A percentile compares a stretch with the other conserved stretches of the same genome.
Conservation (phyloP, 805 yeast genomes). For the Starmera caribaea region DNA sequence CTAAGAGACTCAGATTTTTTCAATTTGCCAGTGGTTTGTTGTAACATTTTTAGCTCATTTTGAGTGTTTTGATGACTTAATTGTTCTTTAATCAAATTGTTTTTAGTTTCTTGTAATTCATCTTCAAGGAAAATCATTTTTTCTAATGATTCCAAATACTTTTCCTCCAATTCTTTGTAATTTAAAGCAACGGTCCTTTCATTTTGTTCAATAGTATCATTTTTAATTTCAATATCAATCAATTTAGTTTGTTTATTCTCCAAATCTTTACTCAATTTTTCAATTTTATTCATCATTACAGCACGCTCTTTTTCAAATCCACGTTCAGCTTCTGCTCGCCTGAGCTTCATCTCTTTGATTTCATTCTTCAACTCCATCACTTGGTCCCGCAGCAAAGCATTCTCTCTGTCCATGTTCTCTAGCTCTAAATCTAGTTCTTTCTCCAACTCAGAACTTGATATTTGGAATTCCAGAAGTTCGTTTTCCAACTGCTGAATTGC, state of each 20-base stretch:
- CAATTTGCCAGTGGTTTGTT: slow-evolving; percentile 3
- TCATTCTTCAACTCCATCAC: slow-evolving; percentile 15
- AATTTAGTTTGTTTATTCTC: slow-evolving; percentile 21
- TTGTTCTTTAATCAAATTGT: slow-evolving; percentile 16
- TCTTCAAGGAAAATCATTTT: slow-evolving; percentile 28
- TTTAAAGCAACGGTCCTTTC: slow-evolving; percentile 26
- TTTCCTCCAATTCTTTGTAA: slow-evolving; percentile 24
- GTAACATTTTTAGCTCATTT: slow-evolving; percentile 14
- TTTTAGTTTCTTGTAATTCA: slow-evolving; percentile 23
- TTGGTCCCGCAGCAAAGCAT: slow-evolving; percentile 11
- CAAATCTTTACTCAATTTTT: slow-evolving; percentile 20
- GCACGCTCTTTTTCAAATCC: slow-evolving; percentile 15
- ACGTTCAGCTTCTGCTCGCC: slow-evolving; percentile 18
- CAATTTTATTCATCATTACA: slow-evolving; percentile 12
- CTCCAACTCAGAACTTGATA: slow-evolving; percentile 34
- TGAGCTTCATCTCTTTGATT: slow-evolving; percentile 16
- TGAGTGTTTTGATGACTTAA: slow-evolving; percentile 18
- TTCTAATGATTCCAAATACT: slow-evolving; percentile 27
- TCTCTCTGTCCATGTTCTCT: slow-evolving; percentile 22
- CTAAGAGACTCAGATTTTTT: slow-evolving; percentile 19
- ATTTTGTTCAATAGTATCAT: slow-evolving; percentile 34
- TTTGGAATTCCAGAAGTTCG: slow-evolving; percentile 33
- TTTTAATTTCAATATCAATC: slow-evolving; percentile 31
- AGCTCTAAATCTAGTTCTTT: slow-evolving; percentile 22
- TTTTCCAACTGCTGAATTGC: slow-evolving; percentile 30